These are phyloP conservation scores for Rhodotorula kratochvilovae DNA, from an alignment of 768 basidiomycete genomes.

Conservation along the genomic window DNA sequence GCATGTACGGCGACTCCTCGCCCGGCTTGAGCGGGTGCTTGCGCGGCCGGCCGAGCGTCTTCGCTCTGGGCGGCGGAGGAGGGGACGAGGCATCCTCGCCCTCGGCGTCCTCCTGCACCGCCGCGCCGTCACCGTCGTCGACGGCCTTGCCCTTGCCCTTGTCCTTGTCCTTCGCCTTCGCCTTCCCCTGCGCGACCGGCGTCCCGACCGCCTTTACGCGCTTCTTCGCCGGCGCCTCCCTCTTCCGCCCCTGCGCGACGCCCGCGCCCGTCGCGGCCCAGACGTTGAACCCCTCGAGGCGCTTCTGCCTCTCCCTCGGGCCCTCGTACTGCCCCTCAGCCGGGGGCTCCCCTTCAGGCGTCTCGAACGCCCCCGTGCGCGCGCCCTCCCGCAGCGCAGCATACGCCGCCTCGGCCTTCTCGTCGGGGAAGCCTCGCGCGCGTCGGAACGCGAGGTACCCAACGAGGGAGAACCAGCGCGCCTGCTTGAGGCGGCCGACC, in stretches of 20 bases:
- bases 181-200: neutral
- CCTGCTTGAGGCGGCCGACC: slow-evolving; percentile 75
- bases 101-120: neutral
- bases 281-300: neutral
- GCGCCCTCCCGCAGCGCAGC: neutral
- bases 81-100: neutral
- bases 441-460: slow-evolving; percentile 54
- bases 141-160: slow-evolving; percentile 13
- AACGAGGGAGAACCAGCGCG: slow-evolving; percentile 72
- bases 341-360: neutral
- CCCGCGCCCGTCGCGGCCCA: neutral
- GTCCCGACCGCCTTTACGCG: slow-evolving; percentile 10
- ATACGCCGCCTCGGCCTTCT: slow-evolving; percentile 37
- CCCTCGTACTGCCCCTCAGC: slow-evolving; percentile 44
- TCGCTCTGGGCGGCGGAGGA: slow-evolving; percentile 44
- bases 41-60: slow-evolving; percentile 50
- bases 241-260: neutral
- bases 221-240: slow-evolving; percentile 10
- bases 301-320: neutral
- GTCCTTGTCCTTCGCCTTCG: slow-evolving; percentile 36
- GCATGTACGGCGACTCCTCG: slow-evolving; percentile 20
- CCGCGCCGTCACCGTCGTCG: neutral
- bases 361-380: slow-evolving; percentile 4
- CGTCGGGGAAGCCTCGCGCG: slow-evolving; percentile 60
- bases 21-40: slow-evolving; percentile 16